These are phyloP conservation scores for Geranium rotundifolium DNA, from an alignment of 345 rosid genomes.

Conservation along the genomic window DNA sequence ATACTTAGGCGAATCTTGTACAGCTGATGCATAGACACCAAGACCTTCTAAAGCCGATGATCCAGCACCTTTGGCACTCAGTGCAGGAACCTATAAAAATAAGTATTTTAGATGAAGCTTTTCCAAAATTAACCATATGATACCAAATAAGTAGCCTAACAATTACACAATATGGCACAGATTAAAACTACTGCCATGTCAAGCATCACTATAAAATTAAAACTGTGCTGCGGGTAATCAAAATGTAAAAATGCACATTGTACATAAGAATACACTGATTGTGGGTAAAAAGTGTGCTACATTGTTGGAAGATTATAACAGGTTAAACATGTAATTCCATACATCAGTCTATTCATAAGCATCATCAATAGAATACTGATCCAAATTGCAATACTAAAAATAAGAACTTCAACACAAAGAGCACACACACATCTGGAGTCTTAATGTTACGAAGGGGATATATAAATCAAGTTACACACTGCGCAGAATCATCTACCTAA, in stretches of 20 bases:
- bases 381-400: no score
- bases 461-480: neutral
- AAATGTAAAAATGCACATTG: no score
- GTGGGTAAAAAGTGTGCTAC: no score
- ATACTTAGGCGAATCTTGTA: slow-evolving; percentile 73
- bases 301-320: no score
- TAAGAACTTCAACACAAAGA: no score
- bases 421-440: neutral
- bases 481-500: neutral
- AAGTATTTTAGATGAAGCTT: neutral
- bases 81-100: slow-evolving; percentile 28
- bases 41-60: slow-evolving; percentile 56
- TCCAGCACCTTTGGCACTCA: slow-evolving; percentile 39
- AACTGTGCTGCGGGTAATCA: no score
- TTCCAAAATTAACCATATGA: neutral
- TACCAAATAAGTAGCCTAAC: neutral
- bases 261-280: no score
- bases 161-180: neutral
- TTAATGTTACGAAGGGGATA: neutral
- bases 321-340: no score
- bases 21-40: slow-evolving; percentile 48
- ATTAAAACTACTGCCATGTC: neutral
- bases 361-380: no score
- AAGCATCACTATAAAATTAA: neutral
- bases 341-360: no score